These are phyloP conservation scores for Dryas drummondii DNA, from an alignment of 306 rosid genomes.

Conservation along the genomic window DNA sequence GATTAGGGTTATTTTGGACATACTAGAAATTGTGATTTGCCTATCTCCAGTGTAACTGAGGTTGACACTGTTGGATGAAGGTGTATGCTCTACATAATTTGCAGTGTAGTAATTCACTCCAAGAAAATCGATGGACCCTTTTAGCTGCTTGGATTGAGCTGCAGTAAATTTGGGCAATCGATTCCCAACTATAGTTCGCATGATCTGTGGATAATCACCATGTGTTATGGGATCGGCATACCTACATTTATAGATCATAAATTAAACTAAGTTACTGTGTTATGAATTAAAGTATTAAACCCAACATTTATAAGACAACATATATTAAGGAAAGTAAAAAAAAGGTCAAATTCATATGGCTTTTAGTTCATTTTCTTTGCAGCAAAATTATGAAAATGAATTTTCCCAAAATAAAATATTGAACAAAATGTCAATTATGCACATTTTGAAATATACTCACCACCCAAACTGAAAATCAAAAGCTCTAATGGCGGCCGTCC, in stretches of 20 bases:
- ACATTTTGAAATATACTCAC: no score
- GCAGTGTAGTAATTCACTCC: constrained; percentile 63
- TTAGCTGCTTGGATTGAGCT: constrained; percentile 28
- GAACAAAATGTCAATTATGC: no score
- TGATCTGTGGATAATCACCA: constrained; percentile 52
- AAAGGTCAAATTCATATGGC: no score
- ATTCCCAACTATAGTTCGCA: constrained; percentile 40
- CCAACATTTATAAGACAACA: no score
- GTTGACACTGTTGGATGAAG: constrained; percentile 25
- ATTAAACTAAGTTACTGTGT: no score
- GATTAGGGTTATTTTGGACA: not conserved
- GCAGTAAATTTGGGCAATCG: constrained; percentile 56
- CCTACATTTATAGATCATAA: no score
- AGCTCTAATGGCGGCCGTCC: constrained; percentile 34
- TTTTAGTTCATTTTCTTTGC: no score
- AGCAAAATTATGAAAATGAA: no score
- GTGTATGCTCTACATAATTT: constrained; percentile 30
- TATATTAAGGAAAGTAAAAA: no score
- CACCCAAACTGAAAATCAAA: constrained; percentile 49
- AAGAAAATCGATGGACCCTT: constrained; percentile 54
- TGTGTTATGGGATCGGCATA: constrained; percentile 43
- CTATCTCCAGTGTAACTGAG: constrained; percentile 37
- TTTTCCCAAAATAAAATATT: no score
- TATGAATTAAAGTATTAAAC: no score
- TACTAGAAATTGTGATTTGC: constrained; percentile 36